Evolutionary conservation across 2,329 filamentous ascomycete genomes (phyloP).

Genomic region (Pochonia chlamydosporia): DNA sequence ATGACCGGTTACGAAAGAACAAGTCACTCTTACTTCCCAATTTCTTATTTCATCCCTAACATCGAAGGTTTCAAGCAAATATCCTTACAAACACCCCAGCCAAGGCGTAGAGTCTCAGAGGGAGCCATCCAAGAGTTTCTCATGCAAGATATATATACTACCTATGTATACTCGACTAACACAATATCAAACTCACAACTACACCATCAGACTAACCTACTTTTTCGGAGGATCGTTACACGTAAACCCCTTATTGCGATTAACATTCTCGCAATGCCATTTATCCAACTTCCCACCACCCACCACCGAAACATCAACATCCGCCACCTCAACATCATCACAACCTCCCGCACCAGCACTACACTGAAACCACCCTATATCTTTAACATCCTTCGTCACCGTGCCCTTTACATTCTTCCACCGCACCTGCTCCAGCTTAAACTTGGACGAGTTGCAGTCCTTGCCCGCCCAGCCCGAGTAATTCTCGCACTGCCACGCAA

Average conservation of each 20-base stretch:
- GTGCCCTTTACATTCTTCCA: constrained; percentile 24
- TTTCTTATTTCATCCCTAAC: no score
- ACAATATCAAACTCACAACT: not conserved
- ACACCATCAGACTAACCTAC: not conserved
- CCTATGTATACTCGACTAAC: no score
- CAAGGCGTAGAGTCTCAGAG: no score
- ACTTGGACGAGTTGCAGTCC: constrained; percentile 27
- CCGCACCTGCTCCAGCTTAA: constrained; percentile 22
- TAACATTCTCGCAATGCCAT: constrained; percentile 23
- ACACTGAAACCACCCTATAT: constrained; percentile 24
- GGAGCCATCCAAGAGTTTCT: no score
- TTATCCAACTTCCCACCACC: constrained; percentile 12
- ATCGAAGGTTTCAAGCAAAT: no score
- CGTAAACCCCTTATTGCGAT: constrained; percentile 16
- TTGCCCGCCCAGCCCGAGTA: constrained; percentile 26
- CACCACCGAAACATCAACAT: constrained; percentile 16
- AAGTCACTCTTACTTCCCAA: no score
- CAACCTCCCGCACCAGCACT: constrained; percentile 25
- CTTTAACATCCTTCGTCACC: constrained; percentile 17
- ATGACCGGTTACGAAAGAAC: no score
- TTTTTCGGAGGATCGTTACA: constrained; percentile 11
- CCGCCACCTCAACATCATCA: constrained; percentile 19
- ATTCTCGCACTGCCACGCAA: constrained; percentile 29
- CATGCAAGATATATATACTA: no score
- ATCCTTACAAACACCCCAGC: no score